phyloP scores from a whole-genome alignment of 2,329 filamentous ascomycete species.

The Epichloe glyceriae region DNA sequence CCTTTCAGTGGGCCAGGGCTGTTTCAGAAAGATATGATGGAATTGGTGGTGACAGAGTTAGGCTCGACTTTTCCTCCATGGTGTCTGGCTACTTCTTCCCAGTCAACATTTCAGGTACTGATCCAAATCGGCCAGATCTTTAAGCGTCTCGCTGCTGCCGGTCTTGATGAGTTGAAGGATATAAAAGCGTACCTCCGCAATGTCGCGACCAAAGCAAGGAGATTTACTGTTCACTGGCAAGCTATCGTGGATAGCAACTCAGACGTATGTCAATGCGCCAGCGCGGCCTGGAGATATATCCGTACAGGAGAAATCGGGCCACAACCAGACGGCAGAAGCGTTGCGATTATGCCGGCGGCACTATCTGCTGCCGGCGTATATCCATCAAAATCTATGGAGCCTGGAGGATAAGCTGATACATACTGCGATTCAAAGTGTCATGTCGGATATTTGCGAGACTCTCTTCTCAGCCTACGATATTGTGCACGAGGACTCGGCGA shows the following conservation, averaged over 20 bases:
- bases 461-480: constrained; percentile 11
- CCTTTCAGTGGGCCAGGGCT: constrained; percentile 28
- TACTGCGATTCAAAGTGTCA: constrained; percentile 27
- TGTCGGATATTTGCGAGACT: constrained; percentile 24
- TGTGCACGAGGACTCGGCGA: neutral
- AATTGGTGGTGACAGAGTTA: constrained; percentile 27
- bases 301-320: constrained; percentile 3
- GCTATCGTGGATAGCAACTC: constrained; percentile 35
- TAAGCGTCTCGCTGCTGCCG: constrained; percentile 19
- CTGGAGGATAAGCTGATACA: constrained; percentile 31
- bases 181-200: constrained; percentile 31
- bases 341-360: constrained; percentile 32
- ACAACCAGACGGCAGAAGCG: constrained; percentile 24
- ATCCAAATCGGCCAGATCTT: constrained; percentile 19
- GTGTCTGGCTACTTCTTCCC: constrained; percentile 38
- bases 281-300: constrained; percentile 12
- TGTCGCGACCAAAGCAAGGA: constrained; percentile 23
- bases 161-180: constrained; percentile 17
- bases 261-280: constrained; percentile 24
- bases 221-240: constrained; percentile 48
- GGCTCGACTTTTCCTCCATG: constrained; percentile 36
- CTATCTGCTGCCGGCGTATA: constrained; percentile 23
- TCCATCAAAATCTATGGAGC: constrained; percentile 18
- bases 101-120: constrained; percentile 33
- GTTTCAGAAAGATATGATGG: constrained; percentile 32